phyloP scores from a whole-genome alignment of 2,329 filamentous ascomycete genomes.

The Aspergillus melleus region DNA sequence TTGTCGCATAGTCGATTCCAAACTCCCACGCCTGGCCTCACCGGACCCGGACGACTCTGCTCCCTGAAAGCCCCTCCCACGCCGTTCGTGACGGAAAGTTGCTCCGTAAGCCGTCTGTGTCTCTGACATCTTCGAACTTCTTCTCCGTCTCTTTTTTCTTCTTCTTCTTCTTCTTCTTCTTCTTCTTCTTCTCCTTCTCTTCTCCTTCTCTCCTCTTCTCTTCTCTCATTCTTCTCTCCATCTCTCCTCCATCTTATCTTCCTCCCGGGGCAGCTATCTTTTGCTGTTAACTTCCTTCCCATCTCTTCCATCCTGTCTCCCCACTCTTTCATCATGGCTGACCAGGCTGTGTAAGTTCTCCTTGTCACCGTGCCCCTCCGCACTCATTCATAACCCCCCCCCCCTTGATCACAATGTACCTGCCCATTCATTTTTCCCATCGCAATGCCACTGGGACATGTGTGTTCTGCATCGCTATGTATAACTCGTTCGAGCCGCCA shows the following conservation, averaged over 20 bases:
- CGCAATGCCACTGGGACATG: not conserved
- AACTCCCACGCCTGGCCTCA: slow-evolving; percentile 7
- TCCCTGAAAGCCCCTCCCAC: slow-evolving; percentile 29
- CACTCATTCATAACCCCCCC: slow-evolving; percentile 3
- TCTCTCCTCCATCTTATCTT: slow-evolving; percentile 12
- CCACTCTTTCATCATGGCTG: slow-evolving; percentile 40
- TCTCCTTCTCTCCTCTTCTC: slow-evolving; percentile 22
- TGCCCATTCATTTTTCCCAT: not conserved
- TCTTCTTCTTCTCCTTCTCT: slow-evolving; percentile 26
- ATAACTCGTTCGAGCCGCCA: not conserved
- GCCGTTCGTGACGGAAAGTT: slow-evolving; percentile 36
- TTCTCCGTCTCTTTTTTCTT: slow-evolving; percentile 26
- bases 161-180: slow-evolving; percentile 24
- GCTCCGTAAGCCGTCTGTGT: slow-evolving; percentile 32
- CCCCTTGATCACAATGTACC: not conserved
- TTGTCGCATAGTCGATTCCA: too few species aligned
- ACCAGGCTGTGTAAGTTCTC: slow-evolving; percentile 47
- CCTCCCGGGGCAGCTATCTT: slow-evolving; percentile 10
- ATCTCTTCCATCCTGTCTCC: slow-evolving; percentile 10
- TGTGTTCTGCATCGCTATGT: not conserved
- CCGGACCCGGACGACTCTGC: slow-evolving; percentile 38
- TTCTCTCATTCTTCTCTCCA: slow-evolving; percentile 13
- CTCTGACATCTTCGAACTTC: slow-evolving; percentile 20
- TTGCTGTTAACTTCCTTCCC: slow-evolving; percentile 16
- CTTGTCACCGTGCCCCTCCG: slow-evolving; percentile 7